Conservation (phyloP, 495 filamentous ascomycete genomes). For the Tuber calosporum region DNA sequence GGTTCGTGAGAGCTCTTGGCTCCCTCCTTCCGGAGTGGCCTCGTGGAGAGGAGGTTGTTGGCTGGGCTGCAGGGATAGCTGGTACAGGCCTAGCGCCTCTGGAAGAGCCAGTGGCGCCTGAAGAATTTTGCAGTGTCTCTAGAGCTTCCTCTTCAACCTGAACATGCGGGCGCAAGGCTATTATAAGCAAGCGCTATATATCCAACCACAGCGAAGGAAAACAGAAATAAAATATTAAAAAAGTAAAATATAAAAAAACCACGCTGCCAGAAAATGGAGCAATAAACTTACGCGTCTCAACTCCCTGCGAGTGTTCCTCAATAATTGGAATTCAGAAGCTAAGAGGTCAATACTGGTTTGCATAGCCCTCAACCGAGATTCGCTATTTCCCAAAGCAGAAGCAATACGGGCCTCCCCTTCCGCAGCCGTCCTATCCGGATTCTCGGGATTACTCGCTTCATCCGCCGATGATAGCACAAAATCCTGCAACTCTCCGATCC, state of each 20-base stretch:
- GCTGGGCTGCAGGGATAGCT: background rate
- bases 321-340: constrained; percentile 34
- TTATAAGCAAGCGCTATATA: constrained; percentile 4
- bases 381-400: constrained; percentile 24
- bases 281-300: constrained; percentile 25
- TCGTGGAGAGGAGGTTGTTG: background rate
- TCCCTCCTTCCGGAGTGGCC: background rate
- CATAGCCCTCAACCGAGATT: constrained; percentile 38
- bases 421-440: constrained; percentile 4
- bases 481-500: constrained; percentile 39
- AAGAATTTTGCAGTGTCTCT: constrained; percentile 25
- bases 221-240: constrained; percentile 7
- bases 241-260: background rate
- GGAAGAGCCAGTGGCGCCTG: background rate
- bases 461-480: constrained; percentile 27
- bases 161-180: background rate
- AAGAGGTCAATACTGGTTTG: constrained; percentile 38
- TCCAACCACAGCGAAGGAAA: background rate
- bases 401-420: constrained; percentile 22
- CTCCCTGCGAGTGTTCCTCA: constrained; percentile 34
- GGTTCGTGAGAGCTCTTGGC: background rate
- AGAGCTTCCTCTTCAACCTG: constrained; percentile 34
- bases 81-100: background rate
- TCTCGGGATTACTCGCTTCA: constrained; percentile 11
- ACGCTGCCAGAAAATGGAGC: background rate